Conservation (phyloP, 129 eudicot species). For the Flaveria linearis region DNA sequence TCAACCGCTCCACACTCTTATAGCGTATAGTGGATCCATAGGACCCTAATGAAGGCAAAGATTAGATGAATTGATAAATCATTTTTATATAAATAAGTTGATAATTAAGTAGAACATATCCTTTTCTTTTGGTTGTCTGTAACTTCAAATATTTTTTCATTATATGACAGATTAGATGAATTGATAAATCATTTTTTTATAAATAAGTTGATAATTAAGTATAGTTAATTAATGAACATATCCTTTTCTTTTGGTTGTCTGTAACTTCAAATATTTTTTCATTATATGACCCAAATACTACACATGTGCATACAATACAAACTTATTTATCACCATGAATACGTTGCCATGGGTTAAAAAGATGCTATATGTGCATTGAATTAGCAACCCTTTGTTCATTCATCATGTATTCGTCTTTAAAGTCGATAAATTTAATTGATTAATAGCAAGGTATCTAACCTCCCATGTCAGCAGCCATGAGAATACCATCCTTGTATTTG, state of each 20-base stretch:
- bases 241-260: not conserved
- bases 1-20: slow-evolving; percentile 76
- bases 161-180: too few relatives aligned
- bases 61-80: not conserved
- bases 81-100: not conserved
- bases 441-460: slow-evolving; percentile 37
- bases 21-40: slow-evolving; percentile 83
- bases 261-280: not conserved
- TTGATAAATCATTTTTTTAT: not conserved
- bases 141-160: not conserved
- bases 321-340: slow-evolving; percentile 3
- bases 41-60: slow-evolving; percentile 48
- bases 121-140: not conserved
- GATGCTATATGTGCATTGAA: not conserved
- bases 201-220: slow-evolving; percentile 4
- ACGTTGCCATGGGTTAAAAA: not conserved
- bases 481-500: slow-evolving; percentile 84
- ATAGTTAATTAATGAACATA: not conserved
- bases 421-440: not conserved
- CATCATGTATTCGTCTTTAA: not conserved
- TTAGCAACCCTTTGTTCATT: slow-evolving; percentile 6
- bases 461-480: slow-evolving; percentile 93
- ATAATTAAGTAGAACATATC: not conserved
- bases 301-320: not conserved
- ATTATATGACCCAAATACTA: not conserved